phyloP scores from a whole-genome alignment of 108 stramenopile genomes.

The Skeletonema costatum region DNA sequence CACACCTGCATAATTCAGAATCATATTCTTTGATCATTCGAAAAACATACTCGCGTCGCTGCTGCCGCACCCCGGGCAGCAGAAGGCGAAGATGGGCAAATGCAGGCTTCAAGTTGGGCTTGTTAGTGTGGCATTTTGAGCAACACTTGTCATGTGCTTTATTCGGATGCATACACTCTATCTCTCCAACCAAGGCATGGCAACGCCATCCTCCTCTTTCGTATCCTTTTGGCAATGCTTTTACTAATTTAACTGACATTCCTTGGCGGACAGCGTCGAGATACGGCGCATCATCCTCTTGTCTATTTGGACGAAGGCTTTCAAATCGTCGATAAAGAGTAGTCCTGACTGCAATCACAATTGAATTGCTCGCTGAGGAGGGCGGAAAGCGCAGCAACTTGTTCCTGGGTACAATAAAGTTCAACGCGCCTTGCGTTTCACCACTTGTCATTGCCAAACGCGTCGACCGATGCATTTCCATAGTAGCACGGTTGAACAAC shows the following conservation, averaged over 20 bases:
- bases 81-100: slow-evolving; percentile 14
- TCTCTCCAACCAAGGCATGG: slow-evolving; percentile 6
- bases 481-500: neutral
- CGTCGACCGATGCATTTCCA: neutral
- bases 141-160: neutral
- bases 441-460: neutral
- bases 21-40: slow-evolving; percentile 15
- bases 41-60: slow-evolving; percentile 16
- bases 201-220: slow-evolving; percentile 20
- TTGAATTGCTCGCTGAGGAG: neutral
- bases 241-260: neutral
- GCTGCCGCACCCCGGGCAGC: slow-evolving; percentile 5
- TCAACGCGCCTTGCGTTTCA: neutral
- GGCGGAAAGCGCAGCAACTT: neutral
- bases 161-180: slow-evolving; percentile 23
- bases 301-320: neutral
- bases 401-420: neutral
- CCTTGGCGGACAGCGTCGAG: neutral
- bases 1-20: slow-evolving; percentile 13
- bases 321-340: neutral
- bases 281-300: neutral
- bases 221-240: slow-evolving; percentile 1
- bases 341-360: neutral
- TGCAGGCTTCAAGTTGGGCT: slow-evolving; percentile 1
- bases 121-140: slow-evolving; percentile 7